phyloP scores from a whole-genome alignment of 1,139 yeast genomes.

The Yamadazyma sp. region DNA sequence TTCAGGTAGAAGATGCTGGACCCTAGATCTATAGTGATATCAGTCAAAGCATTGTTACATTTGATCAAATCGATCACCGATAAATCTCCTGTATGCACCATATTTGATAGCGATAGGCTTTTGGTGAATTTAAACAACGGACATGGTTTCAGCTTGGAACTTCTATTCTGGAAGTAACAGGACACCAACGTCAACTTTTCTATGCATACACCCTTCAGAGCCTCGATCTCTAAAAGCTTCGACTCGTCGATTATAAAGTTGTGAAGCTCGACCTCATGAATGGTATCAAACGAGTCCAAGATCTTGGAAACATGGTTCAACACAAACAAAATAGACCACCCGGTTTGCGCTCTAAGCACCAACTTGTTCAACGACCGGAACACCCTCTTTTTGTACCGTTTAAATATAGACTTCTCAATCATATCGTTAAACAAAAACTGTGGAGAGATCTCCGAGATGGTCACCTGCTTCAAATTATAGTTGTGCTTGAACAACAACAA shows the following conservation, averaged over 20 bases:
- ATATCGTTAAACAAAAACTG: constrained; percentile 40
- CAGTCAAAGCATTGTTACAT: constrained; percentile 24
- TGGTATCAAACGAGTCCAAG: constrained; percentile 42
- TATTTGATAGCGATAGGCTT: constrained; percentile 32
- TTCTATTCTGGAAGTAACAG: constrained; percentile 25
- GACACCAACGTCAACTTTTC: constrained; percentile 22
- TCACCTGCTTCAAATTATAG: constrained; percentile 29
- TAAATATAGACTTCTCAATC: constrained; percentile 8
- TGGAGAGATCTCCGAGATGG: constrained; percentile 49
- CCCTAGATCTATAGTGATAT: constrained; percentile 45
- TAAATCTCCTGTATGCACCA: constrained; percentile 45
- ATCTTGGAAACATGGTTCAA: constrained; percentile 28
- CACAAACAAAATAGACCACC: constrained; percentile 46
- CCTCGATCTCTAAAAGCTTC: constrained; percentile 12
- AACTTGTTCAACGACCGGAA: constrained; percentile 24
- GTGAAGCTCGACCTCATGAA: constrained; percentile 42
- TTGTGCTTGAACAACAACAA: constrained; percentile 28
- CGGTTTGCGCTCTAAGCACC: constrained; percentile 41
- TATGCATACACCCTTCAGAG: constrained; percentile 16
- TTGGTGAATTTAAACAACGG: constrained; percentile 36
- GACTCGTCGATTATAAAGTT: constrained; percentile 49
- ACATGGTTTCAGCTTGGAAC: constrained; percentile 16
- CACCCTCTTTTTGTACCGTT: constrained; percentile 18
- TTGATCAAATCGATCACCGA: constrained; percentile 47
- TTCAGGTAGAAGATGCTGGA: constrained; percentile 47